Conservation (phyloP, 1,284 basidiomycete genomes). For the Inonotus obliquus region DNA sequence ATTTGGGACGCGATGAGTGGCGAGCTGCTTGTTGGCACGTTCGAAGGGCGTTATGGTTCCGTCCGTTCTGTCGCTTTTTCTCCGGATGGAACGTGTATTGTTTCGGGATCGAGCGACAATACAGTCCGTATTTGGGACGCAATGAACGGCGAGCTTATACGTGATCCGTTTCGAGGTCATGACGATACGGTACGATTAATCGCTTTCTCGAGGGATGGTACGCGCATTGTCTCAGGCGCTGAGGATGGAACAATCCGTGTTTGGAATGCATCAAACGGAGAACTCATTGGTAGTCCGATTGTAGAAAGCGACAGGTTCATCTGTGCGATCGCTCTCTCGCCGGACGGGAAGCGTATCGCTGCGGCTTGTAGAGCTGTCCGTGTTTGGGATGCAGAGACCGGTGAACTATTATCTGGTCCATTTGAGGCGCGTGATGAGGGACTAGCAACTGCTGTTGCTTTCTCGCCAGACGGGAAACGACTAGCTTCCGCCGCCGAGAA, state of each 20-base stretch:
- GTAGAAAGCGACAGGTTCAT: too few species aligned
- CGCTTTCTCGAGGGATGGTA: conserved; percentile 74
- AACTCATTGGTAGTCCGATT: neutral
- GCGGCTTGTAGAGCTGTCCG: too few species aligned
- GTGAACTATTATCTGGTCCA: neutral
- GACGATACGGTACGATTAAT: conserved; percentile 90
- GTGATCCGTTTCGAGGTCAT: conserved; percentile 76
- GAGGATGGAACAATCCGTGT: conserved; percentile 91
- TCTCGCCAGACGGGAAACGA: too few species aligned
- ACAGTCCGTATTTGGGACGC: conserved; percentile 58
- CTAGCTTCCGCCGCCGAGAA: too few species aligned
- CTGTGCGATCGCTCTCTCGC: too few species aligned
- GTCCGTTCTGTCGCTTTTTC: conserved; percentile 41
- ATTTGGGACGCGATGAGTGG: too few species aligned
- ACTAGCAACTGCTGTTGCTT: too few species aligned
- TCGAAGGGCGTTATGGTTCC: too few species aligned
- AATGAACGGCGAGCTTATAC: conserved; percentile 81
- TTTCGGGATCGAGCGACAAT: too few species aligned
- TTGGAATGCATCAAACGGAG: conserved; percentile 50
- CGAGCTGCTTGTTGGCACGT: neutral
- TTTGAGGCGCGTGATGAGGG: too few species aligned
- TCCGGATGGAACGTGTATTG: neutral
- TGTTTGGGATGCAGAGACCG: too few species aligned
- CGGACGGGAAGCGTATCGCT: too few species aligned
- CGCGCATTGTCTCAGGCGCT: conserved; percentile 80